phyloP scores from a whole-genome alignment of 116 monocot species.

The Phalaenopsis hybrid region DNA sequence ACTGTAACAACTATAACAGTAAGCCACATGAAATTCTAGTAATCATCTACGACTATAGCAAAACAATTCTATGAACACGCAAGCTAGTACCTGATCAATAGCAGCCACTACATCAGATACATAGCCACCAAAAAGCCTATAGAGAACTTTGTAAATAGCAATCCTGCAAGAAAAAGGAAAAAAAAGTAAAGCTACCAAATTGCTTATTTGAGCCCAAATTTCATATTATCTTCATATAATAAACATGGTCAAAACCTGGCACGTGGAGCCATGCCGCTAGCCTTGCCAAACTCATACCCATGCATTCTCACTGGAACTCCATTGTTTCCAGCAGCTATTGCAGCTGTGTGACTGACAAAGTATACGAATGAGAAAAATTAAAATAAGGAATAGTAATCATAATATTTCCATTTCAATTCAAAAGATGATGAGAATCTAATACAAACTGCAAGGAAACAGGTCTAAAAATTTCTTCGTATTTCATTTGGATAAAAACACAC shows the following conservation, averaged over 20 bases:
- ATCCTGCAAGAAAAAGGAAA: conserved; percentile 38
- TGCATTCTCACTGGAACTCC: conserved; percentile 91
- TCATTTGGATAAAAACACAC: not conserved
- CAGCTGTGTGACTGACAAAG: conserved; percentile 75
- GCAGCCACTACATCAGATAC: conserved; percentile 98
- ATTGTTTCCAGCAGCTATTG: conserved; percentile 97
- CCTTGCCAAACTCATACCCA: conserved; percentile 89
- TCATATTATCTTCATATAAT: not conserved
- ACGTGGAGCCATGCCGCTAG: conserved; percentile 99
- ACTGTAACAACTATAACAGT: not conserved
- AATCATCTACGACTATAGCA: not conserved
- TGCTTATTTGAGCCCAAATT: not conserved
- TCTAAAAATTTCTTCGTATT: not conserved
- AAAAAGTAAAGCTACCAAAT: not conserved
- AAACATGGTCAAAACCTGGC: conserved; percentile 57
- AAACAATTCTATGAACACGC: not conserved
- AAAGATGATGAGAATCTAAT: not conserved
- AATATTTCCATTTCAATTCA: not conserved
- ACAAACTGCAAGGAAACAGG: not conserved
- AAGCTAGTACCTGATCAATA: conserved; percentile 71
- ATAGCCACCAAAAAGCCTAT: conserved; percentile 95
- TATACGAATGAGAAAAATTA: conserved; percentile 1
- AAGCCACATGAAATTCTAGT: not conserved
- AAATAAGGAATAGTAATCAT: not conserved
- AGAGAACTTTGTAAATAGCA: conserved; percentile 97